A percentile compares a stretch with the other conserved stretches of the same genome.
These are phyloP conservation scores for Mycena belliarum DNA, from an alignment of 768 basidiomycete genomes.

Conservation along the genomic window DNA sequence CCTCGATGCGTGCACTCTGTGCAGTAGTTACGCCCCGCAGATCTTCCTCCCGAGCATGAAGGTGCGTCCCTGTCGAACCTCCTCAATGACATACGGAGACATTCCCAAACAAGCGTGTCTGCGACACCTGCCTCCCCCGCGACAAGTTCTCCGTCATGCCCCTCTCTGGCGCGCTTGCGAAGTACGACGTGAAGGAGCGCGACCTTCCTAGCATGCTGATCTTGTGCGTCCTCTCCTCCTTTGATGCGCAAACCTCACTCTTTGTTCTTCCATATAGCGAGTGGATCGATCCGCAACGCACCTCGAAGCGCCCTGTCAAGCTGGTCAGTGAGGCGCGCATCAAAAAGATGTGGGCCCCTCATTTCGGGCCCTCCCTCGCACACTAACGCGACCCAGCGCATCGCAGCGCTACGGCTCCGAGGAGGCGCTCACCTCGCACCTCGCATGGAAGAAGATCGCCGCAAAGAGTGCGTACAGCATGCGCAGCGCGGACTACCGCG, in stretches of 20 bases:
- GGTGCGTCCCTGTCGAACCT: neutral
- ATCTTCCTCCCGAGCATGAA: conserved; percentile 10
- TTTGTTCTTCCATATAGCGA: neutral
- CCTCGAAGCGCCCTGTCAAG: conserved; percentile 1
- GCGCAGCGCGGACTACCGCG: conserved; percentile 6
- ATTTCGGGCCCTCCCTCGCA: no score
- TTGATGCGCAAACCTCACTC: neutral
- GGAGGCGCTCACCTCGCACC: neutral
- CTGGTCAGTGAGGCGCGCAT: conserved; percentile 9
- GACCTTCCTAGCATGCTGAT: neutral
- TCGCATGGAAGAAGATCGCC: neutral
- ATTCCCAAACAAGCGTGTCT: conserved; percentile 4
- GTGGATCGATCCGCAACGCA: neutral
- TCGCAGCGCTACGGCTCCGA: conserved; percentile 1
- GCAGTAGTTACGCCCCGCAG: neutral
- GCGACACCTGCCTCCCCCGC: neutral
- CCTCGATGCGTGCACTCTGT: neutral
- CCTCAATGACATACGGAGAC: neutral
- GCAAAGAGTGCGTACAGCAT: neutral
- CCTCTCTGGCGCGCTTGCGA: conserved; percentile 3
- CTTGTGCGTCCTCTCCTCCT: neutral
- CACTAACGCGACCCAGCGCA: neutral
- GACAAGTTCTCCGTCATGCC: conserved; percentile 9
- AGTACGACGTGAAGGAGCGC: conserved; percentile 16
- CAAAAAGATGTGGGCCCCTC: conserved; percentile 1